phyloP scores from a whole-genome alignment of 2,329 filamentous ascomycete species.

The Neocatenulostroma microsporum region DNA sequence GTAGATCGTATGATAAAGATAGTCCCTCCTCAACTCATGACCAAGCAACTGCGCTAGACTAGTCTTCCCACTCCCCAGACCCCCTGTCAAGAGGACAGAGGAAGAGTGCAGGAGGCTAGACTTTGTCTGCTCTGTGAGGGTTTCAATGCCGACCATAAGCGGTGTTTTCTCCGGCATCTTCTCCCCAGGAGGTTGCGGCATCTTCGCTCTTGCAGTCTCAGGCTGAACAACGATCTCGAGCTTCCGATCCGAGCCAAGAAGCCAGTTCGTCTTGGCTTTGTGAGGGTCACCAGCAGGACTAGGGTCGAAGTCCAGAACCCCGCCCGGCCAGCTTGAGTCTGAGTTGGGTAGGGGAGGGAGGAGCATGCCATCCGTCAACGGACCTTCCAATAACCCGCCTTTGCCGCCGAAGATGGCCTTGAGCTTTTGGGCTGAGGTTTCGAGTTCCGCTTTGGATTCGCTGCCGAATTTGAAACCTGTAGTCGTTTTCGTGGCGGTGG shows the following conservation, averaged over 20 bases:
- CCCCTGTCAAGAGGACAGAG: slow-evolving; percentile 81
- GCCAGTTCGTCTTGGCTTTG: slow-evolving; percentile 54
- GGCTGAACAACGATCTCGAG: slow-evolving; percentile 67
- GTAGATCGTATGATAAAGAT: slow-evolving; percentile 74
- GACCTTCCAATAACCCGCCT: slow-evolving; percentile 68
- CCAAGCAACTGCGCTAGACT: slow-evolving; percentile 69
- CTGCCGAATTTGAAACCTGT: slow-evolving; percentile 77
- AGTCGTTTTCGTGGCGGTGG: slow-evolving; percentile 23
- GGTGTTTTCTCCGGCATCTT: slow-evolving; percentile 49
- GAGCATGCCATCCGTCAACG: slow-evolving; percentile 81
- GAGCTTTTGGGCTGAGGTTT: slow-evolving; percentile 66
- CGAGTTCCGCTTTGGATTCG: slow-evolving; percentile 73
- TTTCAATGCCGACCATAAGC: slow-evolving; percentile 75
- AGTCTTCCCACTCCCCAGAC: slow-evolving; percentile 84
- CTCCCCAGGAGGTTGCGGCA: slow-evolving; percentile 47
- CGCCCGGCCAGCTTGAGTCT: slow-evolving; percentile 83
- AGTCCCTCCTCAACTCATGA: slow-evolving; percentile 61
- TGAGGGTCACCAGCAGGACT: slow-evolving; percentile 39
- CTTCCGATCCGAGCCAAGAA: slow-evolving; percentile 68
- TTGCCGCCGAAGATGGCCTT: slow-evolving; percentile 62
- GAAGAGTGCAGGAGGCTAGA: slow-evolving; percentile 76
- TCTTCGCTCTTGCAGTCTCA: slow-evolving; percentile 58
- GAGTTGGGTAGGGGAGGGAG: slow-evolving; percentile 55
- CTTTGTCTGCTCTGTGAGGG: slow-evolving; percentile 61
- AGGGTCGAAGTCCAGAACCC: slow-evolving; percentile 70